Percentiles rank a stretch among this genome's conserved stretches.
Evolutionary conservation across 2,329 filamentous ascomycete genomes (phyloP).

Genomic region (Cordyceps farinosa): DNA sequence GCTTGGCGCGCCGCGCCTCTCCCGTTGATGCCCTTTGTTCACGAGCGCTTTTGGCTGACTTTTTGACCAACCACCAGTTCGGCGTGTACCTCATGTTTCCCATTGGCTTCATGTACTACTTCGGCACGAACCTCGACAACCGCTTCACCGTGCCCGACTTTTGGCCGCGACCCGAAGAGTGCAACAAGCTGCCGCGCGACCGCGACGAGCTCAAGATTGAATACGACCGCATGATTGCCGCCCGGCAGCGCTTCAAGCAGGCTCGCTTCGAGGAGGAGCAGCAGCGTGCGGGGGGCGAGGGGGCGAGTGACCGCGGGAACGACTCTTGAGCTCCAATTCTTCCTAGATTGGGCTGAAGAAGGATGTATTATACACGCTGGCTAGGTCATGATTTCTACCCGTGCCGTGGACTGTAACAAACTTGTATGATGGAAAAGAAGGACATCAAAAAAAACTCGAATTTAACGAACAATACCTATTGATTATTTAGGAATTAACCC

Average conservation of each 20-base stretch:
- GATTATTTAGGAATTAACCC: too few species aligned
- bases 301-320: background rate
- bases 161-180: constrained; percentile 82
- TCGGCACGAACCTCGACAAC: constrained; percentile 94
- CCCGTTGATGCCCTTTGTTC: too few species aligned
- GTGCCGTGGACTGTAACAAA: constrained; percentile 5
- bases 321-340: background rate
- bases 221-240: constrained; percentile 64
- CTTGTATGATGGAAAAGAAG: background rate
- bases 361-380: too few species aligned
- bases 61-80: too few species aligned
- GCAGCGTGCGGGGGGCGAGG: background rate
- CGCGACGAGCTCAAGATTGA: constrained; percentile 80
- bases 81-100: constrained; percentile 99
- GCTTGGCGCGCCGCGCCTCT: background rate
- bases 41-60: too few species aligned
- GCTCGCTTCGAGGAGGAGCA: constrained; percentile 38
- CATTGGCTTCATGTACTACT: constrained; percentile 99
- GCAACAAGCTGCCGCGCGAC: constrained; percentile 72
- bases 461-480: too few species aligned
- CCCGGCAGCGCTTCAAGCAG: constrained; percentile 70
- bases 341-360: background rate
- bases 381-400: background rate
- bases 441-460: background rate
- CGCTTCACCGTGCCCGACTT: constrained; percentile 87